Base-by-base conservation (phyloP, 352 stramenopile genomes). In the Pseudoperonospora humuli region DNA sequence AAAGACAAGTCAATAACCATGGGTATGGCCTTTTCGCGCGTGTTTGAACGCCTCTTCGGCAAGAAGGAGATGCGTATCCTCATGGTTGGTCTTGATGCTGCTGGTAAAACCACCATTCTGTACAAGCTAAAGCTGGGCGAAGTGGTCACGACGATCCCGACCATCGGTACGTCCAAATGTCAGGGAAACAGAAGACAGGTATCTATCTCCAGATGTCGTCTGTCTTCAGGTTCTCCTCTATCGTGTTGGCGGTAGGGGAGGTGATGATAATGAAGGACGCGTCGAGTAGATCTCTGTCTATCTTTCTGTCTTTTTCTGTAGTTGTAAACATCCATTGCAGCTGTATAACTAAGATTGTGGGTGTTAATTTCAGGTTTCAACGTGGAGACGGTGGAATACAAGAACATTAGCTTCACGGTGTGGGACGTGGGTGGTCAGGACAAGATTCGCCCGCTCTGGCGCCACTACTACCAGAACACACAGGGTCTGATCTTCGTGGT, bases 391-490 rank as follows among this genome's bases (percentile, higher is more conserved):
- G 95, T 99, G 40, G 93, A 99, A 75, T 99, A 98, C 87, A 98
- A 98, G 80, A 98, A 98, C 81, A 98, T 98, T 81, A 97, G 84
- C 64, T 98, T 99, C 83, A 98, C 93, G 53, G 93, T 98, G 45
- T 98, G 95, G 96, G 96, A 99, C 76, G 94, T 99, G 37, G 96
- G 96, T 77, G 96, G 96, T 76, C 96, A 99, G 76, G 91, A 98
- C 74, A 97, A 97, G 83, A 98, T 99, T 61, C 88, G 96, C 59
- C 94, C 94, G 46, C 78, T 99, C 14, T 99, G 96, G 96, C 84
- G 95, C 63, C 95, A 99, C 77, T 99, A 99, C 79, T 99, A 99
- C 78, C 90, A 98, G 75, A 98, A 98, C 78, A 99, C 95, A 64
- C 94, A 99, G 79, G 96, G 93, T 48, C 74, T 99, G 31, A 99